phyloP scores from a whole-genome alignment of 2,329 filamentous ascomycete genomes.

The Rutstroemia sp. region DNA sequence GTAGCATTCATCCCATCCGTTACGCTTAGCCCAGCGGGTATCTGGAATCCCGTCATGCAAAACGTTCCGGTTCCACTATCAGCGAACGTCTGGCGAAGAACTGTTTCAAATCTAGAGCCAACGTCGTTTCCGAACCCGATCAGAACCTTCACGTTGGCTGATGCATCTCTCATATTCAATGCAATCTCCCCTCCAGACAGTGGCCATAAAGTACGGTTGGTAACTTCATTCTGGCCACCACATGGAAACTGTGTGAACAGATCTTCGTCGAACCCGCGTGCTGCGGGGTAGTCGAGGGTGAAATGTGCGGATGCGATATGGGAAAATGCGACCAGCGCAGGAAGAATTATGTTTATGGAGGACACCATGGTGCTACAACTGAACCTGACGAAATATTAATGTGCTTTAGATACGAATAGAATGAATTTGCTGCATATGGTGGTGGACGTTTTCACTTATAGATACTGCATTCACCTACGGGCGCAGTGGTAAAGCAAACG shows the following conservation, averaged over 20 bases:
- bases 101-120: constrained; percentile 21
- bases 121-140: constrained; percentile 20
- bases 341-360: constrained; percentile 13
- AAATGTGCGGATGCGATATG: constrained; percentile 47
- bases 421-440: neutral
- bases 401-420: neutral
- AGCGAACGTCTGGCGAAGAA: constrained; percentile 17
- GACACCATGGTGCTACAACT: neutral
- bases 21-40: constrained; percentile 36
- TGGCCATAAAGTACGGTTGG: constrained; percentile 40
- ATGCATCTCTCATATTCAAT: constrained; percentile 43
- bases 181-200: constrained; percentile 43
- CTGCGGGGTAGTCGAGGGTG: constrained; percentile 43
- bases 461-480: no score
- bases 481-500: neutral
- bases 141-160: constrained; percentile 20
- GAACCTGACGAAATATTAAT: neutral
- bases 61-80: constrained; percentile 44
- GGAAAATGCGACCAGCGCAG: constrained; percentile 29
- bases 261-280: constrained; percentile 39
- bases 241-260: constrained; percentile 34
- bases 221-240: constrained; percentile 40
- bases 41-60: constrained; percentile 53
- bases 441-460: no score
- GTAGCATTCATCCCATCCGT: constrained; percentile 57